A percentile compares a stretch with the other conserved stretches of the same genome.
phyloP scores from a whole-genome alignment of 305 asterid genomes.

The Nicotiana rustica region DNA sequence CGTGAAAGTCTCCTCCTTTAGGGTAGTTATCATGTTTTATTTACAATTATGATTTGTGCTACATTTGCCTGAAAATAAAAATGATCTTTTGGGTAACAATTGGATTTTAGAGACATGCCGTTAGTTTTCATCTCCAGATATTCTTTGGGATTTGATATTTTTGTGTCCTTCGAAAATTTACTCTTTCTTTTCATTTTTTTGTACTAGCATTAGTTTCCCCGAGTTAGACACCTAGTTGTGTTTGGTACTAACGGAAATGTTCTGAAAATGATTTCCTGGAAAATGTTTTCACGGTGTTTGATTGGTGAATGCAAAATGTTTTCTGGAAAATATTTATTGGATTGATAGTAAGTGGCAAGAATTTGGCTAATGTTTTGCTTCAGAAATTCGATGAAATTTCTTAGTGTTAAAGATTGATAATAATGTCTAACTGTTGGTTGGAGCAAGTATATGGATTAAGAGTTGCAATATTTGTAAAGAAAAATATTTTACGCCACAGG shows the following conservation, averaged over 20 bases:
- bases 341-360: neutral
- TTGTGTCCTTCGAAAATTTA: neutral
- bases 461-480: neutral
- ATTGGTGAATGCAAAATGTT: neutral
- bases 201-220: neutral
- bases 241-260: neutral
- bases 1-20: slow-evolving; percentile 6
- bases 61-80: neutral
- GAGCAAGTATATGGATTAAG: neutral
- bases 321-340: neutral
- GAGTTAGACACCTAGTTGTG: neutral
- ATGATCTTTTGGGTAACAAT: neutral
- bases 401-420: neutral
- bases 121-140: neutral
- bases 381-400: slow-evolving; percentile 16
- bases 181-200: neutral
- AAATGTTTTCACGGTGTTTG: neutral
- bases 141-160: neutral
- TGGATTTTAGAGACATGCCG: neutral
- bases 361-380: neutral
- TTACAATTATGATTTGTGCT: neutral
- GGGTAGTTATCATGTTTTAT: neutral
- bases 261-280: neutral
- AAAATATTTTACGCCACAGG: neutral
- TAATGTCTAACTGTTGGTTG: neutral